Conservation (phyloP, 306 rosid genomes). For the Vigna unguiculata region DNA sequence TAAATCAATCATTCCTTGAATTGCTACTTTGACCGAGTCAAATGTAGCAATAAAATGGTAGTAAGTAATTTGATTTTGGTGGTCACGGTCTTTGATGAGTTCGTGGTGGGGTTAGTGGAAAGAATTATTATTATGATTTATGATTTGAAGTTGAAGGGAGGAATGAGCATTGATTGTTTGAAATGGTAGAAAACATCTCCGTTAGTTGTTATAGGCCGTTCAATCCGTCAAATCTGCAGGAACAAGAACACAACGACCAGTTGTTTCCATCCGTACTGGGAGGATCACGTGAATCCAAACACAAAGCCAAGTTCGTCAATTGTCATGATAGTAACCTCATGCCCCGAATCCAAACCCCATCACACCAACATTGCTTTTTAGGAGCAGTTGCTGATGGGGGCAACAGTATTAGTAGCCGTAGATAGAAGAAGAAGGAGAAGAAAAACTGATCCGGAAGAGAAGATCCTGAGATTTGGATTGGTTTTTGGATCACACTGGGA, state of each 20-base stretch:
- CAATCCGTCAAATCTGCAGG: slow-evolving; percentile 58
- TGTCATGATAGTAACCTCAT: slow-evolving; percentile 58
- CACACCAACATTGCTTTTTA: slow-evolving; percentile 46
- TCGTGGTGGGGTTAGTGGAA: slow-evolving; percentile 10
- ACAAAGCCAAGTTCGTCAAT: slow-evolving; percentile 53
- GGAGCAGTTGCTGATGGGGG: slow-evolving; percentile 40
- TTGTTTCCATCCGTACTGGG: slow-evolving; percentile 54
- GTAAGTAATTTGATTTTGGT: not conserved
- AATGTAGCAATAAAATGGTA: too few species aligned
- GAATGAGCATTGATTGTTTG: slow-evolving; percentile 38
- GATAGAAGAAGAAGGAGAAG: slow-evolving; percentile 1
- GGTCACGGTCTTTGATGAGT: slow-evolving; percentile 22
- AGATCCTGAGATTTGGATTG: slow-evolving; percentile 46
- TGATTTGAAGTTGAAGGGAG: slow-evolving; percentile 12
- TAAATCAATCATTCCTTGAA: not conserved
- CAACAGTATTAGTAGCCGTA: slow-evolving; percentile 41
- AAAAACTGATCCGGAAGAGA: slow-evolving; percentile 3
- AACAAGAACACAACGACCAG: slow-evolving; percentile 50
- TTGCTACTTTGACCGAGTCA: not conserved
- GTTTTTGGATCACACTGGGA: slow-evolving; percentile 35
- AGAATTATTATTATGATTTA: slow-evolving; percentile 27
- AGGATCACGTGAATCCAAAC: slow-evolving; percentile 73
- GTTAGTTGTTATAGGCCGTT: slow-evolving; percentile 56
- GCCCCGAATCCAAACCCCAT: slow-evolving; percentile 53
- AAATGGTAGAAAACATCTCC: slow-evolving; percentile 26